Evolutionary conservation across 2,329 filamentous ascomycete genomes (phyloP), one percentile per base, ranked within the genome.

Genomic region (Fusarium siculi): DNA sequence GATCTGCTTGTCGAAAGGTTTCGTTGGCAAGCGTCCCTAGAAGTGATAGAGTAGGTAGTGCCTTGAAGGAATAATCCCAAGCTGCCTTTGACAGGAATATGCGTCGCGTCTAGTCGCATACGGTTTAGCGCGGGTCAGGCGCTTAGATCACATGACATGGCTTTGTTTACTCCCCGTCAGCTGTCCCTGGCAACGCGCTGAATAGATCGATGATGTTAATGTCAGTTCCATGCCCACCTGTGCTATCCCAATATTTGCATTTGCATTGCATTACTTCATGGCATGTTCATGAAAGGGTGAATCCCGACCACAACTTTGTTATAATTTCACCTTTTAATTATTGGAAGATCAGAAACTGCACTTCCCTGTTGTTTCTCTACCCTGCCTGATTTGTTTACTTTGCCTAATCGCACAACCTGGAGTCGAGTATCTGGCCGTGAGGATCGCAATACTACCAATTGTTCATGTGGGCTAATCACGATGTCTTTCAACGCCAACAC

Each of bases 401-500:
- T 54, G 37, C 56, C 53, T 56, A 63, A 74, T 66, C 54, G 40
- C 65, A 58, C 59, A 49, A 64, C 66, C 39, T 63, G 28, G 39
- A 68, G 47, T 44, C 28, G 54, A 63, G 34, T 59, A 43, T 46
- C 61, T 50, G 63, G 54, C 69, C 55, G 66, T 52, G 70, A 49
- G 64, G n/a, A 58, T 56, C 62, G 62, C 74, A 59, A 71, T 66
- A 74, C 69, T 68, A 66, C 68, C 56, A 69, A 74, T 68, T 65
- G 74, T 79, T 77, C 69, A 79, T 79, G 78, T 68, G 61, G 63
- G 72, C 69, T 43, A 63, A 61, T 63, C 46, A 69, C 63, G 44
- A 84, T 84, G 82, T 77, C 82, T 57, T 82, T 81, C 68, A 79
- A 80, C 66, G 66, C 75, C 70, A 79, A 81, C 66, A 63, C 75